Evolutionary conservation across 345 rosid species (phyloP).

Genomic region (Syzygium jambos): DNA sequence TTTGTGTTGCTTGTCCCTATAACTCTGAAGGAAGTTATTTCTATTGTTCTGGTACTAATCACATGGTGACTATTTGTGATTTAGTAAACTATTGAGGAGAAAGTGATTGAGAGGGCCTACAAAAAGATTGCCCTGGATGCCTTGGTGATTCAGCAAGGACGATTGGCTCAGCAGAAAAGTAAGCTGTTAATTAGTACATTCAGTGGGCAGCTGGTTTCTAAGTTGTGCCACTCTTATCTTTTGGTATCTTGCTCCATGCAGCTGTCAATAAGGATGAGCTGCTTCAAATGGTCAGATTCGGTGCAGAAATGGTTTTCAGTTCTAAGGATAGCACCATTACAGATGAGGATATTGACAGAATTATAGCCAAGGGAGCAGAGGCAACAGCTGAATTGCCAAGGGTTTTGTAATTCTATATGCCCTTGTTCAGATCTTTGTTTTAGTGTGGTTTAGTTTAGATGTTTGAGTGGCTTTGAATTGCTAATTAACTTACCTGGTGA

Average conservation of each 20-base stretch:
- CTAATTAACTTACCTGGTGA: too few species aligned
- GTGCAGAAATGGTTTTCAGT: conserved; percentile 99
- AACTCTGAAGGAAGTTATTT: neutral
- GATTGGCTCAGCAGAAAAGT: conserved; percentile 98
- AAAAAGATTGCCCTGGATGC: conserved; percentile 99
- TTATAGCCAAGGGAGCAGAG: conserved; percentile 97
- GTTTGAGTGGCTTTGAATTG: too few species aligned
- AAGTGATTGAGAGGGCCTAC: conserved; percentile 98
- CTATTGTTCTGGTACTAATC: neutral
- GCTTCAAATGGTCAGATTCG: conserved; percentile 99
- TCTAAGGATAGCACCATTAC: conserved; percentile 97
- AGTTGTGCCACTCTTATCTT: neutral
- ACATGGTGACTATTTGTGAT: conserved; percentile 13
- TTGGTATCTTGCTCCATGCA: conserved; percentile 14
- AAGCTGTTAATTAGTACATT: conserved; percentile 7
- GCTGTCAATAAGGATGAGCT: conserved; percentile 99
- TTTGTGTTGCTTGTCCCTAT: conserved; percentile 9
- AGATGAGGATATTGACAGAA: conserved; percentile 96
- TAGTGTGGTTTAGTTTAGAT: too few species aligned
- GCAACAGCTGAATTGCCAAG: conserved; percentile 95
- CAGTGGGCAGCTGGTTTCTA: neutral
- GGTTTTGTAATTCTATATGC: too few species aligned
- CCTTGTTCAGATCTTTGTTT: too few species aligned
- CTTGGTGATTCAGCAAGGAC: conserved; percentile 93
- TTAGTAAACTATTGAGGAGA: conserved; percentile 98